A percentile compares a stretch with the other conserved stretches of the same genome.
Evolutionary conservation across 1,284 basidiomycete species (phyloP).

Genomic region (Cryptococcus maquisensis): DNA sequence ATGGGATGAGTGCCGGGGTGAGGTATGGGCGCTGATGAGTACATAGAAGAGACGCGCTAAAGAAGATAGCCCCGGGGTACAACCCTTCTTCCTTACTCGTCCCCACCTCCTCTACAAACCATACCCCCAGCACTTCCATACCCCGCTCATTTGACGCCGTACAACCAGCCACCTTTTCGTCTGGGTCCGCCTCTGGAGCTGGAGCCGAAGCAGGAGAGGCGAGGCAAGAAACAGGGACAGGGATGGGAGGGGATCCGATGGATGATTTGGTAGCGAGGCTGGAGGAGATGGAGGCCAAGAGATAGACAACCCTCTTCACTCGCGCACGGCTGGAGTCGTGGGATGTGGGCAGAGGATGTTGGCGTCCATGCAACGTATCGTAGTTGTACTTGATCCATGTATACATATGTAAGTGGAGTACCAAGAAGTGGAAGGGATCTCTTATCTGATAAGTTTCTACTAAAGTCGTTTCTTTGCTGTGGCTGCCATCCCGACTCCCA

Average conservation of each 20-base stretch:
- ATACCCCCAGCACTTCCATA: slow-evolving; percentile 8
- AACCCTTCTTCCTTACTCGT: slow-evolving; percentile 42
- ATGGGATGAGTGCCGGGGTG: too few species aligned
- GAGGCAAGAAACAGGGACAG: neutral
- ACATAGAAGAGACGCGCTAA: slow-evolving; percentile 34
- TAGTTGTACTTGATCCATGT: too few species aligned
- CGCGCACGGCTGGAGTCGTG: too few species aligned
- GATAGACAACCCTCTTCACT: neutral
- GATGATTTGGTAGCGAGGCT: slow-evolving; percentile 73
- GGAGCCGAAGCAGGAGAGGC: neutral
- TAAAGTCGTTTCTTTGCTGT: too few species aligned
- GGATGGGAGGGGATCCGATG: slow-evolving; percentile 62
- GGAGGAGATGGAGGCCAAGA: slow-evolving; percentile 58
- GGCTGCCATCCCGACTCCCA: too few species aligned
- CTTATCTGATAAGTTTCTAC: too few species aligned
- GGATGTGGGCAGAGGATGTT: too few species aligned
- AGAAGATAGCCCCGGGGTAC: slow-evolving; percentile 46
- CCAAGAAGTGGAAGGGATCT: too few species aligned
- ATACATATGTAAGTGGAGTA: too few species aligned
- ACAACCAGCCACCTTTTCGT: slow-evolving; percentile 25
- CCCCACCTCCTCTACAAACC: slow-evolving; percentile 22
- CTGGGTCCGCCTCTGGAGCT: neutral
- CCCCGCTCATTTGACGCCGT: neutral
- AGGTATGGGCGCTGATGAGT: slow-evolving; percentile 49
- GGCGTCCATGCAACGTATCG: too few species aligned